These are phyloP conservation scores for Lentinula raphanica DNA, from an alignment of 768 basidiomycete genomes.

Conservation along the genomic window DNA sequence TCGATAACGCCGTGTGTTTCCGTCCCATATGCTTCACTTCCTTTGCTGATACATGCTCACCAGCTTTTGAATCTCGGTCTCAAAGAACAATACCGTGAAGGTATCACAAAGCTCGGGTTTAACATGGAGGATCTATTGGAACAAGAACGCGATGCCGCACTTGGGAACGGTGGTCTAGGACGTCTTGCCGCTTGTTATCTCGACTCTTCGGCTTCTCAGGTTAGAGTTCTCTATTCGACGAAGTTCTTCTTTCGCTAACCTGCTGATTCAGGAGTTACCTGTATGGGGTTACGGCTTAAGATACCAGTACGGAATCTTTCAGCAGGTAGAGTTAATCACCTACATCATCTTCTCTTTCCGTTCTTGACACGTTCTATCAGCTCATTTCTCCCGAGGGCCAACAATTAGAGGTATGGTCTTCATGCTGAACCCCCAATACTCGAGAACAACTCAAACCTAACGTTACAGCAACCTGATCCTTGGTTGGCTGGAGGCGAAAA, in stretches of 20 bases:
- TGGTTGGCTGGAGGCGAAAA: slow-evolving; percentile 61
- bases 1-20: slow-evolving; percentile 54
- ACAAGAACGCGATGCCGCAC: slow-evolving; percentile 87
- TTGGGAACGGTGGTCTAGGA: slow-evolving; percentile 94
- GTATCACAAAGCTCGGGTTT: slow-evolving; percentile 80
- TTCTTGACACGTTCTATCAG: slow-evolving; percentile 27
- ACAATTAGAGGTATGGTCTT: slow-evolving; percentile 57
- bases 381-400: slow-evolving; percentile 80
- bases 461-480: slow-evolving; percentile 72
- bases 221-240: slow-evolving; percentile 42
- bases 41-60: slow-evolving; percentile 28
- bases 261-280: slow-evolving; percentile 57
- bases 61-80: slow-evolving; percentile 86
- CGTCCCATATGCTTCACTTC: slow-evolving; percentile 45
- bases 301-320: slow-evolving; percentile 96
- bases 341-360: neutral
- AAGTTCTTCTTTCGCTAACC: slow-evolving; percentile 24
- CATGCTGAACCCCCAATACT: neutral
- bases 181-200: slow-evolving; percentile 97
- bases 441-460: neutral
- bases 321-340: slow-evolving; percentile 37
- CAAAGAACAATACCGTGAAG: slow-evolving; percentile 66
- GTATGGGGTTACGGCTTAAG: slow-evolving; percentile 94
- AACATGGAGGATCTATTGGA: slow-evolving; percentile 82
- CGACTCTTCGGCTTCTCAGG: slow-evolving; percentile 84